Base-by-base conservation (phyloP, 768 basidiomycete genomes). In the Lentinula aciculospora region DNA sequence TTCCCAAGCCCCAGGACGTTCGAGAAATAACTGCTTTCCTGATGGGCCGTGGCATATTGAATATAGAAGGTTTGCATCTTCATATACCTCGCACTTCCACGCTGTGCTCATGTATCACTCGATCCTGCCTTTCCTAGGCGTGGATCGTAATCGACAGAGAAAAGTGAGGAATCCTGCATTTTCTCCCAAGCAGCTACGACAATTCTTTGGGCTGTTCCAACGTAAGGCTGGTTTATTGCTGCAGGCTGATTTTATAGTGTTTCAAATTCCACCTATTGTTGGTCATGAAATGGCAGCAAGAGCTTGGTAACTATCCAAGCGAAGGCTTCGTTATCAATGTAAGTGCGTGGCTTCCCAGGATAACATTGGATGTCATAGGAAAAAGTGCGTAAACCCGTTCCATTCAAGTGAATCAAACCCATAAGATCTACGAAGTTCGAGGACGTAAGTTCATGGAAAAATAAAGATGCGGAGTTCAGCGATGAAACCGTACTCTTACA, bases 281-380 rank as follows among this genome's bases (percentile, higher is more conserved):
- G 23, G 54, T 63, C 32, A 37, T 66, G 3, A 56, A 55, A 21
- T 56, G 61, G 57, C 21, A 45, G 4, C 47, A 62, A n/a, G 46
- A 55, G 19, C 9, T 29, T 13, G 44, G 28, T 5, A 44, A 25
- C 9, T 8, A 27, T 32, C 28, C 49, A 17, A 51, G n/a, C 15
- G 42, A 25, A 17, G 29, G 39, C 21, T 25, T 45, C 5, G 63
- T 67, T 25, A 27, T 72, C 10, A 63, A 70, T 23, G 56, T 71
- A 0, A 60, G 61, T 21, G 42, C 58, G 17, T 66, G 67, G 64
- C 58, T 73, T 7, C 64, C 66, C 7, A 63, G 67, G 3, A 68
- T 71, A 1, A 72, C 73, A 1, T 58, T 74, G 27, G 73, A 74
- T 56, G 70, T 69, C 25, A 71, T 72, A 21, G 72, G 72, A 1